Conservation (phyloP, 2,329 filamentous ascomycete genomes). For the Chrysoporthe puriensis region DNA sequence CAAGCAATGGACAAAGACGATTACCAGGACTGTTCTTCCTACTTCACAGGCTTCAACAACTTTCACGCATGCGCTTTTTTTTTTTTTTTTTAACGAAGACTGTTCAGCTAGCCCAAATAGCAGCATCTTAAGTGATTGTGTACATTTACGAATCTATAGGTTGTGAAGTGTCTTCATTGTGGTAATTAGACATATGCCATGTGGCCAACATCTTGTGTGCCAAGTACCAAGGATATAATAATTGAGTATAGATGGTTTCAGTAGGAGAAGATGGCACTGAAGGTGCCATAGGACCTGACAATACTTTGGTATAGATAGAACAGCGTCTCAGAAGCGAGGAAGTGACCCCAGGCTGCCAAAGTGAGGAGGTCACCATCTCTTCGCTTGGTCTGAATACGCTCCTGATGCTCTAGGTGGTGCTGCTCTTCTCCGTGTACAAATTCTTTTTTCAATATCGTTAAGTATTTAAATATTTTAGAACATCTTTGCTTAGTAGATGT, state of each 20-base stretch:
- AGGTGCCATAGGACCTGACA: background rate
- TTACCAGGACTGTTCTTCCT: background rate
- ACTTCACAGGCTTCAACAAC: background rate
- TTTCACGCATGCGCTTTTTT: background rate
- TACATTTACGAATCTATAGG: background rate
- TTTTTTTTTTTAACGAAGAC: background rate
- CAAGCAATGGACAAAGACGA: background rate
- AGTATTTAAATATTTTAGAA: background rate
- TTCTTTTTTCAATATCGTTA: too few relatives aligned
- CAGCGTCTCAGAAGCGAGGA: too few relatives aligned
- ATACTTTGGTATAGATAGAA: background rate
- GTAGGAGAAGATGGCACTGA: background rate
- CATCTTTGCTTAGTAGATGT: conserved; percentile 5
- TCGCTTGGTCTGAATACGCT: background rate
- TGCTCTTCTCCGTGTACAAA: background rate
- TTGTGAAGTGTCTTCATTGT: background rate
- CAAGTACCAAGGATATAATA: background rate
- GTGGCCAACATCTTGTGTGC: background rate
- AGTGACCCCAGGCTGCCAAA: background rate
- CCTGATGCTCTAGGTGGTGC: background rate
- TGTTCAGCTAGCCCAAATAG: background rate
- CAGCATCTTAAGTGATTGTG: background rate
- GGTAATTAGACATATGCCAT: too few relatives aligned
- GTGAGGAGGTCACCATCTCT: background rate
- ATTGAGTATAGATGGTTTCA: background rate